phyloP scores from a whole-genome alignment of 345 rosid species.

The Eucalyptus polyanthemos region DNA sequence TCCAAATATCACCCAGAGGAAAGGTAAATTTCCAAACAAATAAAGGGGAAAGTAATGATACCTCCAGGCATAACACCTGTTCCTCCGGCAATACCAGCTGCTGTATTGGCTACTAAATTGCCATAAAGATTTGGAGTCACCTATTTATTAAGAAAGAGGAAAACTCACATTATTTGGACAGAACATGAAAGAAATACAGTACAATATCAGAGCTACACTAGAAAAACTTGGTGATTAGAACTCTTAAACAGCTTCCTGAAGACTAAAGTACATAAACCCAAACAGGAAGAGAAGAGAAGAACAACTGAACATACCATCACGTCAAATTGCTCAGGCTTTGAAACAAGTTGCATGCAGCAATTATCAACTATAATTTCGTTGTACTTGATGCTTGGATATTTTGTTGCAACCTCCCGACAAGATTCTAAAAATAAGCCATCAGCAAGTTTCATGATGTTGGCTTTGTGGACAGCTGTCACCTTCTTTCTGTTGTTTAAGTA shows the following conservation, averaged over 20 bases:
- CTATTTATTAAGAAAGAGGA: slow-evolving; percentile 1
- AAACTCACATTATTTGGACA: not conserved
- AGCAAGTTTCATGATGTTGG: slow-evolving; percentile 95
- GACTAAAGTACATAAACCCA: not conserved
- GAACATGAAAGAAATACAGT: not conserved
- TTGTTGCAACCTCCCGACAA: slow-evolving; percentile 80
- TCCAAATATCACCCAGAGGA: not conserved
- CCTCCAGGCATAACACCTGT: slow-evolving; percentile 60
- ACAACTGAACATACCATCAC: slow-evolving; percentile 60
- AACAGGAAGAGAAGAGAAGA: not conserved
- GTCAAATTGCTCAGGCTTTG: slow-evolving; percentile 98
- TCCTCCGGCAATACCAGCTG: slow-evolving; percentile 48
- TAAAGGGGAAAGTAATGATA: not conserved
- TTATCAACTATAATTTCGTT: slow-evolving; percentile 88
- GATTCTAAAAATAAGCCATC: slow-evolving; percentile 96
- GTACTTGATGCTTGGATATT: slow-evolving; percentile 79
- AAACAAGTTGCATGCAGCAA: slow-evolving; percentile 97
- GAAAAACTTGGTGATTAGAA: not conserved
- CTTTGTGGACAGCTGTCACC: slow-evolving; percentile 96
- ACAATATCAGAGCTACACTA: not conserved
- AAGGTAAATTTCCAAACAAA: not conserved
- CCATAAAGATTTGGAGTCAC: slow-evolving; percentile 48
- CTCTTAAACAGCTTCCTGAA: not conserved
- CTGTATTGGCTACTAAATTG: slow-evolving; percentile 31
- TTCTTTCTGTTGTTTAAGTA: slow-evolving; percentile 86